Evolutionary conservation across 2,329 filamentous ascomycete genomes (phyloP).

Genomic region (Colletotrichum kahawae): DNA sequence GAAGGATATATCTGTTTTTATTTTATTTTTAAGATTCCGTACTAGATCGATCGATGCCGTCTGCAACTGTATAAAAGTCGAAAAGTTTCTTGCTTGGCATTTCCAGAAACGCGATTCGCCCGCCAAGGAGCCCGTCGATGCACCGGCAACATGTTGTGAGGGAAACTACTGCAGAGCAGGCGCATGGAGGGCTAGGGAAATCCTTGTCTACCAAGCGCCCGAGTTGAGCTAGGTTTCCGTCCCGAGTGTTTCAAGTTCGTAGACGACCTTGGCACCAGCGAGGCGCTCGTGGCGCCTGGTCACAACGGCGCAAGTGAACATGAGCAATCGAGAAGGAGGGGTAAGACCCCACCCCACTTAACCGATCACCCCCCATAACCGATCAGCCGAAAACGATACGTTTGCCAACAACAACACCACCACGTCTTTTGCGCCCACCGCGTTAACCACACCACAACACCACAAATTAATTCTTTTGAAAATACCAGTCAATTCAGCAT

Average conservation of each 20-base stretch:
- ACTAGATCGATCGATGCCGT: not conserved
- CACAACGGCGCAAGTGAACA: not conserved
- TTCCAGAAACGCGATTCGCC: not conserved
- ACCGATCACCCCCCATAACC: no score
- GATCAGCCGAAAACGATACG: no score
- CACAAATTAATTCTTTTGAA: no score
- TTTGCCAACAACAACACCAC: no score
- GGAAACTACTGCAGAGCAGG: not conserved
- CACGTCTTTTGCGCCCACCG: no score
- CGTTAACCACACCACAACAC: no score
- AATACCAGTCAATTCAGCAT: no score
- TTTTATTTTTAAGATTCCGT: not conserved
- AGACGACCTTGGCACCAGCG: conserved; percentile 7
- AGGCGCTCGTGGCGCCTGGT: conserved; percentile 10
- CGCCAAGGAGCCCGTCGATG: not conserved
- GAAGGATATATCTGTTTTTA: not conserved
- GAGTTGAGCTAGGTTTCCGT: conserved; percentile 4
- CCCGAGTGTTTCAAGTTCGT: conserved; percentile 19
- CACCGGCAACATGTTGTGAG: not conserved
- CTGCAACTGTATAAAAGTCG: not conserved
- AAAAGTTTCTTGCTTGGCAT: not conserved
- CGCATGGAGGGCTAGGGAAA: not conserved
- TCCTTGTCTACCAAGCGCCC: conserved; percentile 13
- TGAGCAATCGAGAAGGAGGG: not conserved
- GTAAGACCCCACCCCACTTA: no score